A percentile compares a stretch with the other conserved stretches of the same genome.
Conservation (phyloP, 2,329 filamentous ascomycete species). For the Chaetomiaceae sp. region DNA sequence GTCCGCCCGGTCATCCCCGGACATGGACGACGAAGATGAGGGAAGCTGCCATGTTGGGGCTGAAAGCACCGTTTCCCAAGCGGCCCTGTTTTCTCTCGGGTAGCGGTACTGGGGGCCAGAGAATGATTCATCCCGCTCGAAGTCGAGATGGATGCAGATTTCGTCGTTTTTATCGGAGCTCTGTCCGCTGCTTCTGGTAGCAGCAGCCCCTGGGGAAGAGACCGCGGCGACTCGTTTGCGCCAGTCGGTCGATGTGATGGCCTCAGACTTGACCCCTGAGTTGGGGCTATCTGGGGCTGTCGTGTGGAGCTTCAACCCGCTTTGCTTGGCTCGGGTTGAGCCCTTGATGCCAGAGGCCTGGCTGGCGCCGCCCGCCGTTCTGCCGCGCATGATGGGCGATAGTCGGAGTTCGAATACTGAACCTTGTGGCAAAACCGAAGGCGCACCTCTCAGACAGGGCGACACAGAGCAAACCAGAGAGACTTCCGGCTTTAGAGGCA, state of each 20-base stretch:
- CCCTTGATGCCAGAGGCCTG: constrained; percentile 5
- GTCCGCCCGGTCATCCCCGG: constrained; percentile 8
- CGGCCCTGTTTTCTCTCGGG: constrained; percentile 7
- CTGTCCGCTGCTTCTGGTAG: background rate
- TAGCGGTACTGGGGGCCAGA: constrained; percentile 7
- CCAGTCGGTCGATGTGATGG: constrained; percentile 23
- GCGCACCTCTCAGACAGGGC: no score
- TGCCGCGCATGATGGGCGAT: background rate
- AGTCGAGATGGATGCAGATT: background rate
- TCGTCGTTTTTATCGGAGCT: constrained; percentile 5
- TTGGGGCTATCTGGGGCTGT: constrained; percentile 2
- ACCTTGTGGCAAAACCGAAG: no score
- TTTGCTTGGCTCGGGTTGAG: constrained; percentile 4
- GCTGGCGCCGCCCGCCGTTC: constrained; percentile 11
- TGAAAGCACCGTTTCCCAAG: constrained; percentile 21
- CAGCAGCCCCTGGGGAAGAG: constrained; percentile 1
- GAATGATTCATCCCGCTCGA: constrained; percentile 8
- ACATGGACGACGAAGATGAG: constrained; percentile 1
- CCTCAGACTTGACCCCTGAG: constrained; percentile 14
- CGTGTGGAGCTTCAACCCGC: constrained; percentile 16
- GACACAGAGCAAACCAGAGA: no score
- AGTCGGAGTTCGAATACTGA: no score
- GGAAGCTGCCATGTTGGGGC: constrained; percentile 12
- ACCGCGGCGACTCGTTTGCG: constrained; percentile 15
- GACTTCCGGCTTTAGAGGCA: no score